These are phyloP conservation scores for Solanum hybrid DNA, from an alignment of 305 asterid species.

Conservation along the genomic window DNA sequence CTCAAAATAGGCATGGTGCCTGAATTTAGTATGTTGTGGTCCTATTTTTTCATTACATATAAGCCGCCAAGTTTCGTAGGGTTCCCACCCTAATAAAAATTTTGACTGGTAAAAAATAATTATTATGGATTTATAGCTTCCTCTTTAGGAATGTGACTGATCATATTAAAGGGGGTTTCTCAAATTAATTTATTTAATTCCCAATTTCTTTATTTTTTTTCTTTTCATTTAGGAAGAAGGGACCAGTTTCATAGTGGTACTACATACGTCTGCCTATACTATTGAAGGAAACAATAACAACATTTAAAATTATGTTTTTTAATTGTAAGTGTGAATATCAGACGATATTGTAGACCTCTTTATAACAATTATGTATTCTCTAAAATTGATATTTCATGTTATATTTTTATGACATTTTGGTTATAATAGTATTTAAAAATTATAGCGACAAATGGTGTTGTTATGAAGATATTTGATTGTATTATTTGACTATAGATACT, in stretches of 20 bases:
- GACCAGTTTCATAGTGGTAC: not conserved
- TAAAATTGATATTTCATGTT: not conserved
- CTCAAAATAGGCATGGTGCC: constrained; percentile 32
- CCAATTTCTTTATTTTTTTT: not conserved
- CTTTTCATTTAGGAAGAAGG: not conserved
- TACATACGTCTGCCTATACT: not conserved
- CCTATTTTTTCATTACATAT: constrained; percentile 33
- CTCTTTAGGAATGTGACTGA: not conserved
- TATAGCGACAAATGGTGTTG: not conserved
- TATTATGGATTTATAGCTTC: constrained; percentile 9
- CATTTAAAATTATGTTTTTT: not conserved
- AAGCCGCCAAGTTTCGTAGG: constrained; percentile 30
- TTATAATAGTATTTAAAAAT: not conserved
- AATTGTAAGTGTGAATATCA: not conserved
- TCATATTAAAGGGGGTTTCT: not conserved
- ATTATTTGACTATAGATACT: not conserved
- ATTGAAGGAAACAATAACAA: not conserved
- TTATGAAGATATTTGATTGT: not conserved
- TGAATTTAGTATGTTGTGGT: constrained; percentile 40
- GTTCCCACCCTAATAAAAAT: constrained; percentile 14
- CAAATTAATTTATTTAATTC: not conserved
- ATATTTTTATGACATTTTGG: not conserved
- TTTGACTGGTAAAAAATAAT: constrained; percentile 18
- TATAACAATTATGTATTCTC: not conserved
- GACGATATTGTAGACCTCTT: too few species aligned